These are phyloP conservation scores for Mallotus repandus DNA, from an alignment of 441 rosid genomes.

Conservation along the genomic window DNA sequence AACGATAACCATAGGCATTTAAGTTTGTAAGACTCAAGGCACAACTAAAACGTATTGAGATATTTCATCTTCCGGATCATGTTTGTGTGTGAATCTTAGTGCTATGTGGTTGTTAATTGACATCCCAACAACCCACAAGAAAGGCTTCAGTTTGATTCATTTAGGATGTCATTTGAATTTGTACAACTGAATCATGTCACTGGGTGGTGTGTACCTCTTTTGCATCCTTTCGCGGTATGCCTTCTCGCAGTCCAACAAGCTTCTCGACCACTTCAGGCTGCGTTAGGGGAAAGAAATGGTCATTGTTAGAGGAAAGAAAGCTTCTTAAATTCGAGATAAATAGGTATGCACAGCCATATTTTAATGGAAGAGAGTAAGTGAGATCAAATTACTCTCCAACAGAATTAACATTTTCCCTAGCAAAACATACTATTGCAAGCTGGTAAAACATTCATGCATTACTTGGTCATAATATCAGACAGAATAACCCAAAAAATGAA, in stretches of 20 bases:
- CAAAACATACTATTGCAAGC: not conserved
- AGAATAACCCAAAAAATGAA: conserved; percentile 1
- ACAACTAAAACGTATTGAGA: not conserved
- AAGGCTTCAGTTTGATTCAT: not conserved
- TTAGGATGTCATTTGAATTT: not conserved
- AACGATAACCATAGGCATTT: conserved; percentile 12
- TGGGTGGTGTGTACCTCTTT: conserved; percentile 67
- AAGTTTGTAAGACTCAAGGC: not conserved
- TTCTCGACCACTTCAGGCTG: conserved; percentile 99
- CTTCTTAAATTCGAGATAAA: not conserved
- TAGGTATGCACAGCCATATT: not conserved
- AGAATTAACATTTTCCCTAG: not conserved
- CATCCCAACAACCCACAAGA: not conserved
- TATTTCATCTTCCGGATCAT: not conserved
- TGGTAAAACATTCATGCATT: not conserved
- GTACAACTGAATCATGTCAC: not conserved
- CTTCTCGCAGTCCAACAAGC: conserved; percentile 92
- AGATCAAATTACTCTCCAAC: not conserved
- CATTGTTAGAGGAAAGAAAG: not conserved
- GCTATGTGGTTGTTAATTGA: not conserved
- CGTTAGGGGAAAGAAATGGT: conserved; percentile 15
- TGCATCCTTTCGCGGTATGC: conserved; percentile 93
- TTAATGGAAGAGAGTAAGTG: not conserved
- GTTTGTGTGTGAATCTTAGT: not conserved
- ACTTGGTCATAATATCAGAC: not conserved